Percentiles rank a stretch among this genome's conserved stretches.
phyloP scores from a whole-genome alignment of 179 eudicot genomes.

The Actinidia polygama region DNA sequence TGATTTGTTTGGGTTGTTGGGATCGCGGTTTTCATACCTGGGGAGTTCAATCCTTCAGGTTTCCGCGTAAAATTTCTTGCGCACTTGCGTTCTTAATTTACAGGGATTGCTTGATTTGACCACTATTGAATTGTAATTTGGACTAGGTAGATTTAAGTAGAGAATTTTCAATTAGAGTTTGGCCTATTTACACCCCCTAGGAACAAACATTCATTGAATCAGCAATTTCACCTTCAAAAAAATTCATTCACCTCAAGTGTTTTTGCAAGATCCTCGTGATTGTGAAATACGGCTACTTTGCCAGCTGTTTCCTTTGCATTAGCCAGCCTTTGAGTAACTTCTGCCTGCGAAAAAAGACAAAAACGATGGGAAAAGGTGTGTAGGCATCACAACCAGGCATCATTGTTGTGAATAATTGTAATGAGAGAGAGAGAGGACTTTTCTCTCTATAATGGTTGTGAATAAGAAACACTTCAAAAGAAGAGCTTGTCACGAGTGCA shows the following conservation, averaged over 20 bases:
- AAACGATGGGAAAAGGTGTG: not conserved
- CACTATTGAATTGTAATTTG: no score
- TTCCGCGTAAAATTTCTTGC: no score
- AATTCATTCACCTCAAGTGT: slow-evolving; percentile 72
- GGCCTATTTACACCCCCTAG: no score
- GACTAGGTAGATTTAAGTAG: no score
- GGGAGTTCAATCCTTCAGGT: no score
- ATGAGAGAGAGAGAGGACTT: not conserved
- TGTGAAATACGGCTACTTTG: slow-evolving; percentile 48
- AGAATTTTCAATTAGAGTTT: no score
- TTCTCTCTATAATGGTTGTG: not conserved
- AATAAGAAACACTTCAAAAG: not conserved
- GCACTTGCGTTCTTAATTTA: no score
- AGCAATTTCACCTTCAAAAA: not conserved
- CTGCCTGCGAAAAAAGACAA: slow-evolving; percentile 59
- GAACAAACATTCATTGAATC: no score
- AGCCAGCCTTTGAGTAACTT: slow-evolving; percentile 84
- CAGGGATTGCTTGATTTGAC: no score
- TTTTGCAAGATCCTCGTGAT: slow-evolving; percentile 88
- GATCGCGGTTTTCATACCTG: no score
- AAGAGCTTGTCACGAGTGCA: slow-evolving; percentile 12
- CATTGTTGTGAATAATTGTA: not conserved
- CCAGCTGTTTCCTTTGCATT: slow-evolving; percentile 60
- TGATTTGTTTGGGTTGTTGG: no score
- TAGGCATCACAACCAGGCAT: not conserved